A percentile compares a stretch with the other conserved stretches of the same genome.
Evolutionary conservation across 2,329 filamentous ascomycete genomes (phyloP).

Genomic region (Neoarthrinium moseri): DNA sequence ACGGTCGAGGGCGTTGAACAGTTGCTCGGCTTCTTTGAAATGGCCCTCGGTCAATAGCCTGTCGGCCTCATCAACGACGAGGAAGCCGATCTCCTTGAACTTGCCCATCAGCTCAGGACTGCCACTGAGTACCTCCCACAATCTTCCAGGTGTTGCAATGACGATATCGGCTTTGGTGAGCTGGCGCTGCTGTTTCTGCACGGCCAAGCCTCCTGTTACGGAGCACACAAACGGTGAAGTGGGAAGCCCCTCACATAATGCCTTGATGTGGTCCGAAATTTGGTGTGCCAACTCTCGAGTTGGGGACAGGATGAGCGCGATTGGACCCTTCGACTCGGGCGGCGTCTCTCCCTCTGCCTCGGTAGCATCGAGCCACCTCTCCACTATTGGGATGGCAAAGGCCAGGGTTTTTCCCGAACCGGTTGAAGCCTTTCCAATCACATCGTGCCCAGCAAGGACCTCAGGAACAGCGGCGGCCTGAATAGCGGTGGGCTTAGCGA

Average conservation of each 20-base stretch:
- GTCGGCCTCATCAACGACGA: conserved; percentile 94
- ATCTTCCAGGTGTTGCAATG: conserved; percentile 85
- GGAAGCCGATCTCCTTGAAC: conserved; percentile 73
- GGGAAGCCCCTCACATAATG: conserved; percentile 63
- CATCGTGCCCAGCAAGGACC: conserved; percentile 79
- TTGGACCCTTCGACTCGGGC: conserved; percentile 46
- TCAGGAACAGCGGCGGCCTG: conserved; percentile 79
- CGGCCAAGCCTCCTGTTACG: conserved; percentile 85
- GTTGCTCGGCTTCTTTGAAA: conserved; percentile 91
- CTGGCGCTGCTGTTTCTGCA: conserved; percentile 92
- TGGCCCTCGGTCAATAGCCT: conserved; percentile 87
- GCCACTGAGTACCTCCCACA: conserved; percentile 90
- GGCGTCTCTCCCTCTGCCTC: conserved; percentile 32
- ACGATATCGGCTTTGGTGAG: conserved; percentile 84
- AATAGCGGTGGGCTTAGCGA: conserved; percentile 77
- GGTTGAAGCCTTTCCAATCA: conserved; percentile 93
- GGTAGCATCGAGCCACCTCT: conserved; percentile 65
- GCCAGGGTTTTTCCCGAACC: conserved; percentile 96
- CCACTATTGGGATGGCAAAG: conserved; percentile 90
- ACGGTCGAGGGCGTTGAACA: conserved; percentile 76
- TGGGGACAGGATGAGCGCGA: conserved; percentile 82
- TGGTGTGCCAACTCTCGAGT: conserved; percentile 94
- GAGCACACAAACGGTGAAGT: conserved; percentile 75
- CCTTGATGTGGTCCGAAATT: conserved; percentile 76
- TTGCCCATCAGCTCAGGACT: conserved; percentile 67